A percentile compares a stretch with the other conserved stretches of the same genome.
These are phyloP conservation scores for Cystofilobasidium bisporidii DNA, from an alignment of 768 basidiomycete species.

Conservation along the genomic window DNA sequence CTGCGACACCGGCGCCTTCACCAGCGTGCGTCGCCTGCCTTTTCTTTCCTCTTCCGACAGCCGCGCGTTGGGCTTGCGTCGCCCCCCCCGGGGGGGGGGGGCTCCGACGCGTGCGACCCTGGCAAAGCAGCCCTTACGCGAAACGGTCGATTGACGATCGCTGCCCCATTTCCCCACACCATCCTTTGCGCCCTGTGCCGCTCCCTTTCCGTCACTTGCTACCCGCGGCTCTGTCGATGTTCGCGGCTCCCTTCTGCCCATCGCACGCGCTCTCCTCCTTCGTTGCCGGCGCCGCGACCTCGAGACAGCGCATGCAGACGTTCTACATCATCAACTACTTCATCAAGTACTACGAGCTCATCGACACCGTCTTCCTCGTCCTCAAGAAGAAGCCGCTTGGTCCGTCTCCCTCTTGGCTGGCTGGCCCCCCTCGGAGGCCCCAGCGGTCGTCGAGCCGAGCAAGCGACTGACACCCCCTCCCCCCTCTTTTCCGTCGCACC, in stretches of 20 bases:
- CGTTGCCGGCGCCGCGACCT: too few relatives aligned
- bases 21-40: conserved; percentile 54
- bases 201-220: too few relatives aligned
- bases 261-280: not conserved
- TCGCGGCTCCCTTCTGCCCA: not conserved
- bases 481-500: not conserved
- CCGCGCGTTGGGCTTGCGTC: too few relatives aligned
- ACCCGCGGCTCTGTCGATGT: too few relatives aligned
- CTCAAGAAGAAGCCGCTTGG: conserved; percentile 97
- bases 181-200: too few relatives aligned
- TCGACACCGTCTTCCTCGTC: conserved; percentile 94
- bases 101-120: too few relatives aligned
- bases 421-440: too few relatives aligned
- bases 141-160: too few relatives aligned
- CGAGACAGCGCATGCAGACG: conserved; percentile 67
- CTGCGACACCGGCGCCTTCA: conserved; percentile 71
- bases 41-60: not conserved
- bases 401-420: conserved; percentile 45
- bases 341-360: conserved; percentile 92
- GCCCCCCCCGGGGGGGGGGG: too few relatives aligned
- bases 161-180: too few relatives aligned
- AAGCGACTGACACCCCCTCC: conserved; percentile 9
- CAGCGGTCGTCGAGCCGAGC: too few relatives aligned
- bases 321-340: conserved; percentile 99
- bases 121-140: too few relatives aligned